These are phyloP conservation scores for Phialemoniopsis sp. DNA, from an alignment of 2,329 filamentous ascomycete species.

Conservation along the genomic window DNA sequence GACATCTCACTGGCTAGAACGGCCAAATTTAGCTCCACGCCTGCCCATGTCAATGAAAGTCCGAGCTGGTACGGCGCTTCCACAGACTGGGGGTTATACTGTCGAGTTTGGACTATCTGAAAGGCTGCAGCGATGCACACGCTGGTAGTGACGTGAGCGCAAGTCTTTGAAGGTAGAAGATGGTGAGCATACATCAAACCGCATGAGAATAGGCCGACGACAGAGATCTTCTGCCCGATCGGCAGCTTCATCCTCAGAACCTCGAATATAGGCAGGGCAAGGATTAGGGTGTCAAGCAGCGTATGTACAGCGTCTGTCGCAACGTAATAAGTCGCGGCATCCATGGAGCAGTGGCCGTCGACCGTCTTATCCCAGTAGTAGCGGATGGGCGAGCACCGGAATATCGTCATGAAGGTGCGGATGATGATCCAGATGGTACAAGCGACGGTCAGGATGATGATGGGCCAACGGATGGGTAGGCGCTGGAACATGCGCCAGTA, in stretches of 20 bases:
- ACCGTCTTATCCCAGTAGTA: constrained; percentile 24
- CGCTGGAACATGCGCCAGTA: constrained; percentile 23
- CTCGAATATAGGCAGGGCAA: constrained; percentile 11
- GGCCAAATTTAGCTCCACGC: too few species aligned
- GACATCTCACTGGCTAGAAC: too few species aligned
- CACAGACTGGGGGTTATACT: constrained; percentile 12
- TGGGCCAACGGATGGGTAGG: constrained; percentile 18
- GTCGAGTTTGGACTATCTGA: constrained; percentile 16
- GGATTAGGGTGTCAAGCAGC: too few species aligned
- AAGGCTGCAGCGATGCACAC: constrained; percentile 21
- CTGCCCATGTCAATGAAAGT: constrained; percentile 11
- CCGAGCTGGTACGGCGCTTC: constrained; percentile 19
- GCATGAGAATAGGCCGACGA: constrained; percentile 21
- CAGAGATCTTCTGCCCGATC: constrained; percentile 18
- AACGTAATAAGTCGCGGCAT: constrained; percentile 11
- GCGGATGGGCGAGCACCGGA: constrained; percentile 25
- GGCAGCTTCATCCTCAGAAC: constrained; percentile 22
- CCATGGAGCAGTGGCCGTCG: constrained; percentile 20
- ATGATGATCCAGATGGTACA: constrained; percentile 19
- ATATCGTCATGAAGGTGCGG: constrained; percentile 22
- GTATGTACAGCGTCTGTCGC: too few species aligned
- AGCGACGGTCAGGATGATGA: constrained; percentile 16
- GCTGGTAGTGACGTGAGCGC: constrained; percentile 6
- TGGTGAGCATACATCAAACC: constrained; percentile 16
- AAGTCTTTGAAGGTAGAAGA: neutral